phyloP scores from a whole-genome alignment of 495 filamentous ascomycete genomes.

The Elasticomyces elasticus region DNA sequence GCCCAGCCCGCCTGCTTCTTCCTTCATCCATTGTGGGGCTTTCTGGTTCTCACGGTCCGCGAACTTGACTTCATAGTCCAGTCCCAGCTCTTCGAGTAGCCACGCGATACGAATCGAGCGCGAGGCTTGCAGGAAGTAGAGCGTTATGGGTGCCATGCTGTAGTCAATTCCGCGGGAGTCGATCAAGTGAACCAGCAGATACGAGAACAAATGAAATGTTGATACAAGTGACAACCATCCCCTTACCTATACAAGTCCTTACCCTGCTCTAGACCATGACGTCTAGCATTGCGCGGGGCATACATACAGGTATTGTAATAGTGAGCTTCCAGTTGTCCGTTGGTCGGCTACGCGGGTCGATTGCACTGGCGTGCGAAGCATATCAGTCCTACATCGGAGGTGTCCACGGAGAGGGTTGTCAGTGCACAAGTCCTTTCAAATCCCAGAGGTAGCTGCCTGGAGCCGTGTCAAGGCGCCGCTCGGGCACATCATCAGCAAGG shows the following conservation, averaged over 20 bases:
- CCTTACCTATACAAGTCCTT: no score
- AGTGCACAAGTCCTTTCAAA: no score
- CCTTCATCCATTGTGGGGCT: constrained; percentile 29
- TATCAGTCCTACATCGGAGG: no score
- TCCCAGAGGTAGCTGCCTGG: no score
- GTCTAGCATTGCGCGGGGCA: background rate
- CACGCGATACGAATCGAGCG: constrained; percentile 36
- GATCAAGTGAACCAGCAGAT: background rate
- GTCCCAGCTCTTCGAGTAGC: constrained; percentile 33
- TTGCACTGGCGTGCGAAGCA: no score
- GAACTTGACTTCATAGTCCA: constrained; percentile 28
- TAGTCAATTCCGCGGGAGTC: background rate
- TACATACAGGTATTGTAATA: background rate
- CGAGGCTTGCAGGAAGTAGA: constrained; percentile 37
- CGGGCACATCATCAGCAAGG: no score
- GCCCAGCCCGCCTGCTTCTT: constrained; percentile 28
- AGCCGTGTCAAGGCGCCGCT: no score
- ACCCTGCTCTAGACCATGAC: background rate
- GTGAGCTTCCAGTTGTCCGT: background rate
- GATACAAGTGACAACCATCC: background rate
- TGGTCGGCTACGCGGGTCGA: no score
- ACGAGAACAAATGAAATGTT: background rate
- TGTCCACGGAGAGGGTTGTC: no score
- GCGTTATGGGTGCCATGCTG: constrained; percentile 30
- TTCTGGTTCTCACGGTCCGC: constrained; percentile 25